Evolutionary conservation across 345 rosid genomes (phyloP).

Genomic region (Populus nigra): DNA sequence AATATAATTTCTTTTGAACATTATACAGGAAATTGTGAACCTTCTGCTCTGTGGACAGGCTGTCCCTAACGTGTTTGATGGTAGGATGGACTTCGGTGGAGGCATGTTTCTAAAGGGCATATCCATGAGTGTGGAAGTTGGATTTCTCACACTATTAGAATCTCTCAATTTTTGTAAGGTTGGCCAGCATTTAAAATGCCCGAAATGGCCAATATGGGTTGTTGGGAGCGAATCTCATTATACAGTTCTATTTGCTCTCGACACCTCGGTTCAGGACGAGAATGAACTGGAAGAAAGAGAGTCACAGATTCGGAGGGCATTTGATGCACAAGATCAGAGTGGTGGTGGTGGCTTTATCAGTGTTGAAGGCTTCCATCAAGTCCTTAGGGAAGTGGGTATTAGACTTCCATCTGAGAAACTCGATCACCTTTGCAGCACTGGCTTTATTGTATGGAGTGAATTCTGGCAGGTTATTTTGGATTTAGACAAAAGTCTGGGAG

Average conservation of each 20-base stretch:
- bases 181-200: conserved; percentile 87
- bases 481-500: conserved; percentile 72
- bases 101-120: conserved; percentile 92
- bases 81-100: conserved; percentile 95
- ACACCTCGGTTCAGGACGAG: conserved; percentile 85
- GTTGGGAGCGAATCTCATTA: conserved; percentile 98
- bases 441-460: conserved; percentile 96
- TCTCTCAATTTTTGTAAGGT: conserved; percentile 95
- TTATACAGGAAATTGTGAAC: conserved; percentile 87
- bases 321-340: conserved; percentile 92
- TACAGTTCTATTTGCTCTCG: conserved; percentile 88
- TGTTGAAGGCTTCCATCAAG: conserved; percentile 91
- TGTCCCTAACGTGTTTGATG: conserved; percentile 92
- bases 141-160: conserved; percentile 91
- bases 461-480: conserved; percentile 91
- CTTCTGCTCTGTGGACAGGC: conserved; percentile 93
- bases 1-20: conserved; percentile 9
- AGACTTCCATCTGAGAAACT: conserved; percentile 67
- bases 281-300: conserved; percentile 94
- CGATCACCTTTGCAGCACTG: conserved; percentile 64
- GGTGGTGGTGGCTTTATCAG: conserved; percentile 99
- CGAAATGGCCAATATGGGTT: conserved; percentile 99
- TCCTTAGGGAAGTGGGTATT: conserved; percentile 59
- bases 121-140: conserved; percentile 79
- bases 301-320: conserved; percentile 79